phyloP scores from a whole-genome alignment of 371 early-diverging fungal species.

The Syncephalastrum sp. region DNA sequence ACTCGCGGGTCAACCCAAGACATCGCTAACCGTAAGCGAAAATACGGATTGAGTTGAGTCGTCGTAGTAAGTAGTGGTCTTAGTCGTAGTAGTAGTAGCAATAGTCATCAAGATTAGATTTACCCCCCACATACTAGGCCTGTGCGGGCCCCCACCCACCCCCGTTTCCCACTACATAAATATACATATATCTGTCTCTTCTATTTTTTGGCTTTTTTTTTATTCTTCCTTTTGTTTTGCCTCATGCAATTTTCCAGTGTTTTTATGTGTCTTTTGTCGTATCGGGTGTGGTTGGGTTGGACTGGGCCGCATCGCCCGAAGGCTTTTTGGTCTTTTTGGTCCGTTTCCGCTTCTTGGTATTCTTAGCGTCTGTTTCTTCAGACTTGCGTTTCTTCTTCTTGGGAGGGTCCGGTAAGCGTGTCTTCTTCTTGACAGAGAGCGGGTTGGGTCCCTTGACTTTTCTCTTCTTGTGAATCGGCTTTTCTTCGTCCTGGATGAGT shows the following conservation, averaged over 20 bases:
- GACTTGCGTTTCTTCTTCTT: constrained; percentile 20
- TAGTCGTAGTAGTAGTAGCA: not conserved
- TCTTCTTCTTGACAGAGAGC: constrained; percentile 80
- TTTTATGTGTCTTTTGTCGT: no score
- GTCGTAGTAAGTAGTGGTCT: constrained; percentile 1
- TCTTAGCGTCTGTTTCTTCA: not conserved
- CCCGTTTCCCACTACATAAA: no score
- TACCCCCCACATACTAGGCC: no score
- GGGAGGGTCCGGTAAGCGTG: constrained; percentile 35
- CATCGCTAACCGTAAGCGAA: constrained; percentile 9
- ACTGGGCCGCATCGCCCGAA: no score
- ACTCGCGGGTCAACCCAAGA: constrained; percentile 14
- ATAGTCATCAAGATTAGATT: not conserved
- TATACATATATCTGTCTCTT: not conserved
- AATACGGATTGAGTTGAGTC: not conserved
- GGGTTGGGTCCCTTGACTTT: constrained; percentile 81
- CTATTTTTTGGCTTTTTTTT: constrained; percentile 4
- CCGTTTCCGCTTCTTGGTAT: constrained; percentile 4
- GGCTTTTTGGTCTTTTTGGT: not conserved
- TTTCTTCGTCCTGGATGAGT: constrained; percentile 1
- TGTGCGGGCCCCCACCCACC: no score
- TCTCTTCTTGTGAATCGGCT: constrained; percentile 25
- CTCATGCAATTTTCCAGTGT: no score
- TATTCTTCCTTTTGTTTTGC: not conserved
- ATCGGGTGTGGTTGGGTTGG: no score